These are phyloP conservation scores for Fraxinus baroniana DNA, from an alignment of 305 asterid species.

Conservation along the genomic window DNA sequence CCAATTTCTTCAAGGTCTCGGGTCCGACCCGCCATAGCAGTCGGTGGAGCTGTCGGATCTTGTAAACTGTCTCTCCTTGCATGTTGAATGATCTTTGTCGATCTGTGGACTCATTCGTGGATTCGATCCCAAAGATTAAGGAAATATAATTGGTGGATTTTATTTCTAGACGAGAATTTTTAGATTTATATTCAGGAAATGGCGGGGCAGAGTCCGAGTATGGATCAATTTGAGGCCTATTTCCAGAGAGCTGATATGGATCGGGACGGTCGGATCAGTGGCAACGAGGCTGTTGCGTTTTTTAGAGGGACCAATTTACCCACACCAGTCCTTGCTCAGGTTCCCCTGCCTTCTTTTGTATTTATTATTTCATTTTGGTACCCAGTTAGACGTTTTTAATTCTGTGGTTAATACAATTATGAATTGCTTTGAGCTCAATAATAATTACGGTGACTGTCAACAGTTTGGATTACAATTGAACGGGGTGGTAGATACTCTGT, in stretches of 20 bases:
- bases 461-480: slow-evolving; percentile 17
- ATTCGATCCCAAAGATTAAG: slow-evolving; percentile 24
- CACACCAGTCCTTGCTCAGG: slow-evolving; percentile 81
- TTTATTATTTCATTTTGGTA: not conserved
- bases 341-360: slow-evolving; percentile 11
- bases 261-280: slow-evolving; percentile 81
- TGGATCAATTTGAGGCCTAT: slow-evolving; percentile 70
- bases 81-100: slow-evolving; percentile 34
- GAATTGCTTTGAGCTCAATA: slow-evolving; percentile 15
- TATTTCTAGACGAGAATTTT: slow-evolving; percentile 15
- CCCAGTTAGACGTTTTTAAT: slow-evolving; percentile 5
- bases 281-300: slow-evolving; percentile 72
- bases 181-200: slow-evolving; percentile 26
- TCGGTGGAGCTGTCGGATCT: slow-evolving; percentile 2
- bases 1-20: slow-evolving; percentile 24
- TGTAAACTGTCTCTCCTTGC: slow-evolving; percentile 17
- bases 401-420: not conserved
- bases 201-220: slow-evolving; percentile 47
- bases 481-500: slow-evolving; percentile 1
- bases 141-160: not conserved
- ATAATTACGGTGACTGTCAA: slow-evolving; percentile 11
- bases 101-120: slow-evolving; percentile 40
- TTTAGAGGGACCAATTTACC: slow-evolving; percentile 65
- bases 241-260: slow-evolving; percentile 78
- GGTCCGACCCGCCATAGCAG: not conserved